Base-by-base conservation (phyloP, 1,139 yeast genomes). In the Yamadazyma friedrichii region DNA sequence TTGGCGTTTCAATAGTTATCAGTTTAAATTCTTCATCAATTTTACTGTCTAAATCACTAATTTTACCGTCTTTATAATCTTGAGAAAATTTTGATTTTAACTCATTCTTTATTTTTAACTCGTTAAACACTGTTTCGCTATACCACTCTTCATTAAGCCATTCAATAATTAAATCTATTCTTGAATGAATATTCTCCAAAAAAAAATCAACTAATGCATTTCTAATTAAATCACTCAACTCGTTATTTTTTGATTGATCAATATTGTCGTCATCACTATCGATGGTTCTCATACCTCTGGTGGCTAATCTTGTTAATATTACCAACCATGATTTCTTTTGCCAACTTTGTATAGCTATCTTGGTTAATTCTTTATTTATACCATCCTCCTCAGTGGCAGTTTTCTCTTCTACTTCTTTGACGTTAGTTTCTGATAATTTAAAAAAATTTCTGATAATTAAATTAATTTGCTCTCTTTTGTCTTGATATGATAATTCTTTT, bases 131-230 rank as follows among this genome's bases (percentile, higher is more conserved):
- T 47, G 65, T 65, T 49, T 85, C 95, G 35, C 82, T 76, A 59
- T 82, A 91, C 95, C 97, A 94, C 61, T 94, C 98, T 61, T 93
- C 98, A 54, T 87, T 91, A 41, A 94, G 67, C 99, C 99, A 94
- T 47, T 86, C 89, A 30, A 91, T 80, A n/a, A 88, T 80, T 31
- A 84, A 65, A 46, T 88, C 95, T 12, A 91, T 74, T 32, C 93
- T 69, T 10, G 70, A 73, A 44, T 86, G 84, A 49, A 91, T 84
- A 54, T 85, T 87, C 15, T 77, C 83, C 54, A 88, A 70, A 44
- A 88, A 84, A 58, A 84, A 86, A 31, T 80, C 81, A 48, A 85
- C 83, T 9, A 94, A 66, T 11, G 88, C 78, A 12, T 76, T 79
- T 48, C 97, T 71, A 12, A 91, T 78, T 53, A 80, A 59, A 43